A percentile compares a stretch with the other conserved stretches of the same genome.
phyloP scores from a whole-genome alignment of 805 yeast genomes.

The Metschnikowia amazonensis region DNA sequence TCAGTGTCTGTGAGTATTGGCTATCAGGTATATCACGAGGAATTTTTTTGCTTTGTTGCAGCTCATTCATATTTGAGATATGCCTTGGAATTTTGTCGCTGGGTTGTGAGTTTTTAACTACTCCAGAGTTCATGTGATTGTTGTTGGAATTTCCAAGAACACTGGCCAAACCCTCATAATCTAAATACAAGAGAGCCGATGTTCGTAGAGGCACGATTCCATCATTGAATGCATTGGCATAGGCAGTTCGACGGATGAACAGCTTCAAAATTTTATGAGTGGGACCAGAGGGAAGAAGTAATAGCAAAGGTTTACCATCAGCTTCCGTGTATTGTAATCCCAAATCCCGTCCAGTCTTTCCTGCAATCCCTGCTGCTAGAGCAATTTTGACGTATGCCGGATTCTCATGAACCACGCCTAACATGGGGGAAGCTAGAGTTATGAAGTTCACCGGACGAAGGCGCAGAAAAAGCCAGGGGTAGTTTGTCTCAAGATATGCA shows the following conservation, averaged over 20 bases:
- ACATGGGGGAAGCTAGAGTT: constrained; percentile 80
- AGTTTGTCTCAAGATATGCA: constrained; percentile 65
- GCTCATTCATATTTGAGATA: neutral
- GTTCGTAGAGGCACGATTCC: constrained; percentile 96
- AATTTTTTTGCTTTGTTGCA: constrained; percentile 12
- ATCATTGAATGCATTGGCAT: constrained; percentile 88
- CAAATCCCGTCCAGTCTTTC: constrained; percentile 87
- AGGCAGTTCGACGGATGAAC: constrained; percentile 71
- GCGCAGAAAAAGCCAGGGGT: constrained; percentile 65
- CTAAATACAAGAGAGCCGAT: constrained; percentile 77
- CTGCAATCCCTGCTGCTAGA: constrained; percentile 83
- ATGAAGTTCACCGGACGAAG: constrained; percentile 75
- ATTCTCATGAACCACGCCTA: constrained; percentile 85
- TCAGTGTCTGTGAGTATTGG: constrained; percentile 19
- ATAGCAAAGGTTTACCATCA: constrained; percentile 59
- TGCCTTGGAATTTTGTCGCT: constrained; percentile 2
- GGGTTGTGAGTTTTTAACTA: neutral
- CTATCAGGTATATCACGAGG: constrained; percentile 19
- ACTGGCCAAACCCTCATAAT: constrained; percentile 61
- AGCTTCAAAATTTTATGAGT: constrained; percentile 58
- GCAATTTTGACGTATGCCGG: constrained; percentile 83
- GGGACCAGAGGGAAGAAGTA: constrained; percentile 72
- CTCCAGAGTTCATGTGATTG: neutral
- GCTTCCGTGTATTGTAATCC: constrained; percentile 52
- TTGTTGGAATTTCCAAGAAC: constrained; percentile 2